Percentiles rank a stretch among this genome's conserved stretches.
These are phyloP conservation scores for Acephala macrosclerotiorum DNA, from an alignment of 2,329 filamentous ascomycete species.

Conservation along the genomic window DNA sequence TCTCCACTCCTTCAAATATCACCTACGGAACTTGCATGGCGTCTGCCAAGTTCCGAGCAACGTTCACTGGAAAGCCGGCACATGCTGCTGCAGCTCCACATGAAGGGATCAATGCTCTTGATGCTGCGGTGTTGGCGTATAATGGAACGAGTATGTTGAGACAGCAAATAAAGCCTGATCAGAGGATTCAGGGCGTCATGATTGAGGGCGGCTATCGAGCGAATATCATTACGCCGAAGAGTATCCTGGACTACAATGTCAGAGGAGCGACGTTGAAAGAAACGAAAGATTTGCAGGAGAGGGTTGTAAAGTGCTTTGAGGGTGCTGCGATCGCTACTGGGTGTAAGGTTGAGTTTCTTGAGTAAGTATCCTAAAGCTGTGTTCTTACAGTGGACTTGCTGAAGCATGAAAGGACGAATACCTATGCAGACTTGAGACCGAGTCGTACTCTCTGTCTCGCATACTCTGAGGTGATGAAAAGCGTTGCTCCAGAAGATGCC, in stretches of 20 bases:
- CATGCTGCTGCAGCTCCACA: conserved; percentile 50
- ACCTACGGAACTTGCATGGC: conserved; percentile 27
- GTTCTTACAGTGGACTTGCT: too few relatives aligned
- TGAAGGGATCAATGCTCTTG: conserved; percentile 50
- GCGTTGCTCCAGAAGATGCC: conserved; percentile 11
- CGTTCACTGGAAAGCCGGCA: conserved; percentile 41
- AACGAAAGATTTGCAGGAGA: conserved; percentile 25
- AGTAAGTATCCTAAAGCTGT: conserved; percentile 33
- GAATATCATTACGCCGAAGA: conserved; percentile 47
- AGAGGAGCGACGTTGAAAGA: conserved; percentile 31
- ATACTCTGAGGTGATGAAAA: conserved; percentile 32
- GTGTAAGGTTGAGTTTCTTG: conserved; percentile 39
- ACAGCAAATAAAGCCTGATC: conserved; percentile 40
- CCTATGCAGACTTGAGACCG: conserved; percentile 34
- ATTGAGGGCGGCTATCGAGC: conserved; percentile 47
- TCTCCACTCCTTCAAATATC: conserved; percentile 8
- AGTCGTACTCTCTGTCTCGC: conserved; percentile 31
- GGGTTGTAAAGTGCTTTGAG: conserved; percentile 37
- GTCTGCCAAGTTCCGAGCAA: conserved; percentile 30
- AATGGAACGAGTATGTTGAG: conserved; percentile 43
- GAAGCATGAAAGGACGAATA: conserved; percentile 30
- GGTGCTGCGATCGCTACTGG: conserved; percentile 38
- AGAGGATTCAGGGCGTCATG: conserved; percentile 49
- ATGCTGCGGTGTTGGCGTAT: conserved; percentile 48
- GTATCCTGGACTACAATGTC: conserved; percentile 31